These are phyloP conservation scores for Amanita phalloides DNA, from an alignment of 768 basidiomycete species.

Conservation along the genomic window DNA sequence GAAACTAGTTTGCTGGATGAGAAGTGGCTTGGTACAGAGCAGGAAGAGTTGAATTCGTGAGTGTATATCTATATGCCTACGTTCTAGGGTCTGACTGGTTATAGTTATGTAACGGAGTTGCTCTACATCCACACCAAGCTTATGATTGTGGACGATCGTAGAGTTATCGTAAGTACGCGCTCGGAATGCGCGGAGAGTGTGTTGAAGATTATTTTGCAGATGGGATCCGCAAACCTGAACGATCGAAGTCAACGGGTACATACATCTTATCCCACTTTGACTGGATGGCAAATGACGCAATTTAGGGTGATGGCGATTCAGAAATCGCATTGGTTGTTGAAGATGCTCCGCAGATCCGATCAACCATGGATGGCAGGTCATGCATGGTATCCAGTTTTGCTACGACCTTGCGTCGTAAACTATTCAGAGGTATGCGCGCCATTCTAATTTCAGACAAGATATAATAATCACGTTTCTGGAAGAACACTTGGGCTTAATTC, in stretches of 20 bases:
- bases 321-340: slow-evolving; percentile 93
- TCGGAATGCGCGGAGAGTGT: not conserved
- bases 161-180: slow-evolving; percentile 62
- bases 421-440: slow-evolving; percentile 56
- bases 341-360: slow-evolving; percentile 67
- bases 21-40: slow-evolving; percentile 73
- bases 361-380: slow-evolving; percentile 67
- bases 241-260: slow-evolving; percentile 72
- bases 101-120: slow-evolving; percentile 69
- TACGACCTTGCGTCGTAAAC: slow-evolving; percentile 66
- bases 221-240: slow-evolving; percentile 91
- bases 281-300: not conserved
- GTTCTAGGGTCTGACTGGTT: slow-evolving; percentile 5
- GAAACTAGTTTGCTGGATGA: slow-evolving; percentile 57
- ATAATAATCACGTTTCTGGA: slow-evolving; percentile 6
- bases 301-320: slow-evolving; percentile 83
- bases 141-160: slow-evolving; percentile 90
- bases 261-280: not conserved
- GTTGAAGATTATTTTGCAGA: slow-evolving; percentile 27
- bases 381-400: slow-evolving; percentile 76
- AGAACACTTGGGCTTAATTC: slow-evolving; percentile 86
- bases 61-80: slow-evolving; percentile 20
- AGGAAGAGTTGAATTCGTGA: slow-evolving; percentile 74
- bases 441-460: not conserved
- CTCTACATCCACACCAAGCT: slow-evolving; percentile 82